Base-by-base conservation (phyloP, 2,329 filamentous ascomycete genomes). In the Pyricularia grisea region DNA sequence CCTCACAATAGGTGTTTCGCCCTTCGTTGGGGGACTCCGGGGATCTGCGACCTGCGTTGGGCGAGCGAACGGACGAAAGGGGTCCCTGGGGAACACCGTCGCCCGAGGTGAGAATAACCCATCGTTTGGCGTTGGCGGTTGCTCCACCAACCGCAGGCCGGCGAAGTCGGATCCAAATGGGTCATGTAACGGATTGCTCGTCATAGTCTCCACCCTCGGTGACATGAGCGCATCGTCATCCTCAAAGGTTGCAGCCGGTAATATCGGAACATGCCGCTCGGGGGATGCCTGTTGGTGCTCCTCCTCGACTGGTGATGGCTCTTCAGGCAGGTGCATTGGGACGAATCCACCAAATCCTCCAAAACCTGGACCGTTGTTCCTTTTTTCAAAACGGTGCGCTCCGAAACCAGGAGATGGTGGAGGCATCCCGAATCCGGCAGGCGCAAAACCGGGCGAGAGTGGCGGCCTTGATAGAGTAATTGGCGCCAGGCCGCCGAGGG, bases 181-280 rank as follows among this genome's bases (percentile, higher is more conserved):
- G 42, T 83, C 80, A 68, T 87, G 86, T 67, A 91, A 82, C 1
- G 88, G 87, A 71, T 91, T 90, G 71, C 84, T 87, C 2, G 89
- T 92, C 82, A 93, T 93, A 20, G 89, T 87, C 74, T 91, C 89
- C 1, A 83, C 88, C 63, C 91, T 85, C 0, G 92, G 91, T 2
- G 90, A 93, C 82, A 92, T 84, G 11, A 92, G 78, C 14, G 87
- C 81, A 65, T 88, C 84, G 12, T 85, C 82, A 17, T 81, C 80
- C 1, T 80, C 77, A 50, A 77, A 73, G 14, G 73, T 74, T 28
- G 27, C 42, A 0, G 66, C 66, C n/a, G 76, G 70, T 70, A 78
- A 69, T 27, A 82, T 74, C 11, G 78, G 71, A 33, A 81, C 73
- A 70, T 79, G 78, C 74, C 79, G 76, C 68, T 78, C 77, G 3